phyloP scores from a whole-genome alignment of 2,329 filamentous ascomycete genomes.

The Metarhizium robertsii region DNA sequence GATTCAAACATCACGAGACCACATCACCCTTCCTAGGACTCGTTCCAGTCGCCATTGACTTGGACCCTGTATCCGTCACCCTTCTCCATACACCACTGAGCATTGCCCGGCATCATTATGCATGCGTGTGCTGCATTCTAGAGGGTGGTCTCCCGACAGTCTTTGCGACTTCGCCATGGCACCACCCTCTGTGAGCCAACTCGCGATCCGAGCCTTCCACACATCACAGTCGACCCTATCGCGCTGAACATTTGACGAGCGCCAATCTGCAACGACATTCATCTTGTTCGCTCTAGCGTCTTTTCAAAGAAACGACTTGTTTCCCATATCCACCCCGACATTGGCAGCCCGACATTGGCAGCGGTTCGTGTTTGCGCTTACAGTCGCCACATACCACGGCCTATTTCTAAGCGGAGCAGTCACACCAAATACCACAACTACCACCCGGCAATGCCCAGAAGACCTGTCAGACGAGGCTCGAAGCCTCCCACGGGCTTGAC shows the following conservation, averaged over 20 bases:
- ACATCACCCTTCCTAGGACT: not conserved
- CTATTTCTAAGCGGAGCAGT: not conserved
- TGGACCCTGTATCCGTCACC: not conserved
- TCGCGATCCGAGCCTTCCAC: constrained; percentile 12
- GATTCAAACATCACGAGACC: constrained; percentile 2
- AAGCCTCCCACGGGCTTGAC: constrained; percentile 12
- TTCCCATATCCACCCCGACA: too few relatives aligned
- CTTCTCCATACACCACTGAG: not conserved
- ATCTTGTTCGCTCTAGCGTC: not conserved
- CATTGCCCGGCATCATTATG: constrained; percentile 11
- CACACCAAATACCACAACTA: not conserved
- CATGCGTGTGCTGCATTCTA: constrained; percentile 38
- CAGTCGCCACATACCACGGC: constrained; percentile 2
- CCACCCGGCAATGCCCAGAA: constrained; percentile 14
- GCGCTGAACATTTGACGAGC: not conserved
- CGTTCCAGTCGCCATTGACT: not conserved
- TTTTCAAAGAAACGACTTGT: too few relatives aligned
- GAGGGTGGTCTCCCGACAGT: constrained; percentile 39
- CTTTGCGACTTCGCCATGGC: constrained; percentile 39
- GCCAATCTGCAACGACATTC: not conserved
- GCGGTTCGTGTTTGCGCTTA: not conserved
- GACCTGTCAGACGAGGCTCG: constrained; percentile 12
- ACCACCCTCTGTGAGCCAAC: constrained; percentile 41
- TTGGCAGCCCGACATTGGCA: too few relatives aligned
- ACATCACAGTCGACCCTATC: not conserved